Percentiles rank a stretch among this genome's conserved stretches.
phyloP scores from a whole-genome alignment of 345 rosid genomes.

The Sapria himalayana region DNA sequence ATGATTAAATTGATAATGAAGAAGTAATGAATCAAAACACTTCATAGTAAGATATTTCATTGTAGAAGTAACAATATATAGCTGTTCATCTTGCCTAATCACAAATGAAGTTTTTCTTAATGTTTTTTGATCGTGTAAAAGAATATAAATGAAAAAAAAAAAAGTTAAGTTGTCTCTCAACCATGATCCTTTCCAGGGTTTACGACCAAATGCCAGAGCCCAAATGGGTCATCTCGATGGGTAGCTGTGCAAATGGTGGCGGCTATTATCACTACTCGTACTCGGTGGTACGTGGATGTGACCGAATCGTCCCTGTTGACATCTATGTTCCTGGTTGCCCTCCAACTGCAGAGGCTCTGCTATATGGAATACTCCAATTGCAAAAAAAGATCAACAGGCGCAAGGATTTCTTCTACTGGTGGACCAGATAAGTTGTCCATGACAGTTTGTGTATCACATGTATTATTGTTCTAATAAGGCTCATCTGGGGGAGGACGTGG shows the following conservation, averaged over 20 bases:
- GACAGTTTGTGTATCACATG: too few relatives aligned
- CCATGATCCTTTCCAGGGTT: slow-evolving; percentile 37
- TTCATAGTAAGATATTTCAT: too few relatives aligned
- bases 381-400: slow-evolving; percentile 97
- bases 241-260: slow-evolving; percentile 97
- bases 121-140: too few relatives aligned
- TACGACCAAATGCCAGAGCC: slow-evolving; percentile 99
- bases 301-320: slow-evolving; percentile 92
- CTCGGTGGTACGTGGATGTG: slow-evolving; percentile 91
- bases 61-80: too few relatives aligned
- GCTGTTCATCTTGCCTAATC: too few relatives aligned
- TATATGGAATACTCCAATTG: slow-evolving; percentile 81
- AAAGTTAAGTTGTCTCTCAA: slow-evolving; percentile 4
- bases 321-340: slow-evolving; percentile 97
- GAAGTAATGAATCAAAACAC: too few relatives aligned
- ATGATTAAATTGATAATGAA: too few relatives aligned
- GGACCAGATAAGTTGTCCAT: slow-evolving; percentile 63
- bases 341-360: slow-evolving; percentile 91
- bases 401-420: slow-evolving; percentile 88
- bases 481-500: too few relatives aligned
- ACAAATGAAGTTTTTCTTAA: too few relatives aligned
- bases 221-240: slow-evolving; percentile 96
- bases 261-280: slow-evolving; percentile 97
- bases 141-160: too few relatives aligned
- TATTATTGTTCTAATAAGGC: too few relatives aligned